Conservation (phyloP, 345 rosid genomes). For the Sonneratia alba region DNA sequence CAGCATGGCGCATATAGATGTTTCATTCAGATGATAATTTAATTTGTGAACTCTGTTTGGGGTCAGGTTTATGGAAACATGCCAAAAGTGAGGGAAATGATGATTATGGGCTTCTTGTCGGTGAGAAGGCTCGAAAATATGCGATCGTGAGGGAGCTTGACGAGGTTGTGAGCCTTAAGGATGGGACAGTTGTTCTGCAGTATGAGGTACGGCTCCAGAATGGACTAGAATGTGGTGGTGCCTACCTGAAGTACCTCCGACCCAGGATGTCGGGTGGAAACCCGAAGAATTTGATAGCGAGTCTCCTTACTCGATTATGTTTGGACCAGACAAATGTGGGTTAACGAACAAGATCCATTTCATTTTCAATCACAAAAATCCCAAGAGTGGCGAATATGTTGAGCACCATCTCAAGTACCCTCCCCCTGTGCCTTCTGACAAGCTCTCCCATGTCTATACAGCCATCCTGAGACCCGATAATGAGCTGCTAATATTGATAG, state of each 20-base stretch:
- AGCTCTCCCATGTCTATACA: conserved; percentile 49
- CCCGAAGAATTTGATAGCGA: conserved; percentile 28
- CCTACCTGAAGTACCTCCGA: conserved; percentile 41
- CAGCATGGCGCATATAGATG: no score
- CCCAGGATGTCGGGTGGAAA: conserved; percentile 40
- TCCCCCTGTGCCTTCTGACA: conserved; percentile 37
- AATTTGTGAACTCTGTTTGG: no score
- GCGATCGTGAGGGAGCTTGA: conserved; percentile 38
- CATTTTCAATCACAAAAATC: conserved; percentile 47
- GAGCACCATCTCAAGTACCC: conserved; percentile 48
- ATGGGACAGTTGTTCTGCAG: conserved; percentile 31
- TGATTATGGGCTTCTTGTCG: conserved; percentile 52
- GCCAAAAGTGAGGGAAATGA: conserved; percentile 46
- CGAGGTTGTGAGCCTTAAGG: conserved; percentile 22
- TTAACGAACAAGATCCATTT: conserved; percentile 52
- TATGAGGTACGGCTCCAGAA: conserved; percentile 46
- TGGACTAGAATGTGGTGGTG: conserved; percentile 55
- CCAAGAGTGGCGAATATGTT: conserved; percentile 34
- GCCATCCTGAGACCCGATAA: conserved; percentile 36
- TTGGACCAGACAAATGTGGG: conserved; percentile 58
- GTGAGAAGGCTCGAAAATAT: conserved; percentile 39
- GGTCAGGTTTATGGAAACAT: conserved; percentile 45
- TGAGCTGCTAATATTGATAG: conserved; percentile 32
- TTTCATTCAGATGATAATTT: no score
- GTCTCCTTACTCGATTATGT: conserved; percentile 49